Evolutionary conservation across 345 rosid genomes (phyloP).

Genomic region (Pelargonium nanum): DNA sequence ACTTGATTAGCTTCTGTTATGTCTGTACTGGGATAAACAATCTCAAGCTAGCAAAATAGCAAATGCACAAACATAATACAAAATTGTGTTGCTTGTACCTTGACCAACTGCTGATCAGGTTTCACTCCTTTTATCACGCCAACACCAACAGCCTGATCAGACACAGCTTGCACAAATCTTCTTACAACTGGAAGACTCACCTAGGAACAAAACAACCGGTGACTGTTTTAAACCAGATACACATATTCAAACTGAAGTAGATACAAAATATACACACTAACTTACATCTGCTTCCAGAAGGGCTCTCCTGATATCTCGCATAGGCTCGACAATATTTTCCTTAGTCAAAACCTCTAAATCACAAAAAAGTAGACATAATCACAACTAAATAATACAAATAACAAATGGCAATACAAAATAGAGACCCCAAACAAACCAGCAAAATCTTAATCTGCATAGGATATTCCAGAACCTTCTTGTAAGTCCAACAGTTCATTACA

Average conservation of each 20-base stretch:
- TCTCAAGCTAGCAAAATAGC: neutral
- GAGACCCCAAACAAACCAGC: too few species aligned
- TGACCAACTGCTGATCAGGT: slow-evolving; percentile 95
- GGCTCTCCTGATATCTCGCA: slow-evolving; percentile 93
- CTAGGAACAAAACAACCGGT: slow-evolving; percentile 31
- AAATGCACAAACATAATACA: neutral
- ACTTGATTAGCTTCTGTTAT: neutral
- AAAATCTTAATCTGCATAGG: too few species aligned
- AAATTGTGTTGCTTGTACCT: slow-evolving; percentile 30
- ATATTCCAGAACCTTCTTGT: neutral
- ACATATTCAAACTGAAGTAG: neutral
- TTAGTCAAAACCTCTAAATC: slow-evolving; percentile 77
- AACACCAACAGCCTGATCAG: slow-evolving; percentile 84
- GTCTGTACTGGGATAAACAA: slow-evolving; percentile 1
- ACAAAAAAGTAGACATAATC: slow-evolving; percentile 13
- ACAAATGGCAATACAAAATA: too few species aligned
- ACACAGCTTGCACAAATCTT: slow-evolving; percentile 83
- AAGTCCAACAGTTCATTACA: neutral
- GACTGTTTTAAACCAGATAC: slow-evolving; percentile 1
- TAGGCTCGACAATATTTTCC: slow-evolving; percentile 91
- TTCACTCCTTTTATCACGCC: slow-evolving; percentile 80
- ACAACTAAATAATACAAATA: too few species aligned
- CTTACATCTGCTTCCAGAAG: slow-evolving; percentile 99
- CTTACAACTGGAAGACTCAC: slow-evolving; percentile 97
- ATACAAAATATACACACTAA: slow-evolving; percentile 8